Evolutionary conservation across 2,329 filamentous ascomycete species (phyloP).

Genomic region (Aspergillus neotritici): DNA sequence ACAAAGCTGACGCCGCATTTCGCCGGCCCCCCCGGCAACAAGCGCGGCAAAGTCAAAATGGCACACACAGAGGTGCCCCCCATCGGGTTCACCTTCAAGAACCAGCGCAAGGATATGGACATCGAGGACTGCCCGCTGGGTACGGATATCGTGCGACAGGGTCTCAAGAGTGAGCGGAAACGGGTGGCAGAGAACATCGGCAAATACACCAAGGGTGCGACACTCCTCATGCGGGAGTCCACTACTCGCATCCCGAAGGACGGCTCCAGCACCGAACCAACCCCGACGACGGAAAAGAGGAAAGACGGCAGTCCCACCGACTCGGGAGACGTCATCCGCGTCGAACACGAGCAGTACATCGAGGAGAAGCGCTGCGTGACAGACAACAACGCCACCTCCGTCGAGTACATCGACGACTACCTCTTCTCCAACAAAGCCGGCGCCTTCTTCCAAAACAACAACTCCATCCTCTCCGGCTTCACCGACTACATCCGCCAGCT

Average conservation of each 20-base stretch:
- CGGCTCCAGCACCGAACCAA: conserved; percentile 12
- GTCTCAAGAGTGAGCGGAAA: conserved; percentile 71
- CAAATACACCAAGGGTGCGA: conserved; percentile 75
- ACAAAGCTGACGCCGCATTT: conserved; percentile 98
- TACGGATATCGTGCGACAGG: conserved; percentile 74
- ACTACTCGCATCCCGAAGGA: conserved; percentile 55
- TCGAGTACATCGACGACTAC: conserved; percentile 81
- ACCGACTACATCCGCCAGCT: conserved; percentile 79
- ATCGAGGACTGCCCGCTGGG: conserved; percentile 98
- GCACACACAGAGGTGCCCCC: conserved; percentile 56
- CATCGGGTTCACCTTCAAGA: conserved; percentile 88
- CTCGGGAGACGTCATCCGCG: conserved; percentile 45
- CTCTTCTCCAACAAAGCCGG: conserved; percentile 87
- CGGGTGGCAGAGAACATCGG: conserved; percentile 65
- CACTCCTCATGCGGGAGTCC: conserved; percentile 79
- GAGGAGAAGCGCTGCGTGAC: conserved; percentile 88
- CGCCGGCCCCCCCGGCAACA: conserved; percentile 61
- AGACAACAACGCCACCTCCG: conserved; percentile 72
- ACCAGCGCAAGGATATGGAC: conserved; percentile 72
- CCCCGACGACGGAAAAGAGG: conserved; percentile 19
- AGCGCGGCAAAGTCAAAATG: conserved; percentile 43
- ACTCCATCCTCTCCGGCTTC: conserved; percentile 85
- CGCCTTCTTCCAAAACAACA: conserved; percentile 99
- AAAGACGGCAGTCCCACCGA: conserved; percentile 21
- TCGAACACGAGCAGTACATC: conserved; percentile 55